Base-by-base conservation (phyloP, 257 asterid species). In the Fraxinus pennsylvanica region DNA sequence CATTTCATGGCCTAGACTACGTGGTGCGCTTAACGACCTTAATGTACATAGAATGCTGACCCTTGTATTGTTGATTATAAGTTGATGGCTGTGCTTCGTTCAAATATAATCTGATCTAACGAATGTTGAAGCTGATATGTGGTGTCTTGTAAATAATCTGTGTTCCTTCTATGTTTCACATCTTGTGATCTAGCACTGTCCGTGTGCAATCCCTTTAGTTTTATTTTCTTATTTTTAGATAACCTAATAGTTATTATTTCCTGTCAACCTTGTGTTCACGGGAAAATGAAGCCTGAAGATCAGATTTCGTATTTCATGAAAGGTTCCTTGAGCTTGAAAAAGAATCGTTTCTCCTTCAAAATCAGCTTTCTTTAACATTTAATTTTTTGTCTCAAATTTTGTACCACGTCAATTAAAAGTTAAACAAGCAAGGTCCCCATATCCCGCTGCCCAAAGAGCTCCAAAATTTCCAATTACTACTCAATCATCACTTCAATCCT, bases 401-500 rank as follows among this genome's bases (percentile, higher is more conserved):
- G 21, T 19, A 52, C 54, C 19, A 45, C 19, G 1, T 2, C 54
- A 61, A 21, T 21, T 22, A 19, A 52, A 21, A 54, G 27, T 25
- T 25, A 25, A 25, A 25, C 29, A 14, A 21, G 5, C 67, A 59
- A n/a, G 67, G 21, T 59, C 67, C 67, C 10, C 15, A 25, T 25
- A 63, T 63, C 19, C 30, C 69, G 35, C 69, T 63, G 9, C 68
- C 25, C 68, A 61, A 63, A 25, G 69, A 61, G 69, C 33, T 63
- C 19, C 33, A 14, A 61, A 63, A 2, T 63, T 22, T 27, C 35
- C 69, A 63, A 63, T 25, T 63, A 63, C 35, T 25, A 63, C 19
- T 63, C 33, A 6, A 63, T 25, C 35, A 2, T 63, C 32, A 2
- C 17, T 25, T 22, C 35, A 63, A 21, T 22, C 68, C 30, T 8